Base-by-base conservation (phyloP, 495 filamentous ascomycete genomes). In the Amorphotheca resinae region DNA sequence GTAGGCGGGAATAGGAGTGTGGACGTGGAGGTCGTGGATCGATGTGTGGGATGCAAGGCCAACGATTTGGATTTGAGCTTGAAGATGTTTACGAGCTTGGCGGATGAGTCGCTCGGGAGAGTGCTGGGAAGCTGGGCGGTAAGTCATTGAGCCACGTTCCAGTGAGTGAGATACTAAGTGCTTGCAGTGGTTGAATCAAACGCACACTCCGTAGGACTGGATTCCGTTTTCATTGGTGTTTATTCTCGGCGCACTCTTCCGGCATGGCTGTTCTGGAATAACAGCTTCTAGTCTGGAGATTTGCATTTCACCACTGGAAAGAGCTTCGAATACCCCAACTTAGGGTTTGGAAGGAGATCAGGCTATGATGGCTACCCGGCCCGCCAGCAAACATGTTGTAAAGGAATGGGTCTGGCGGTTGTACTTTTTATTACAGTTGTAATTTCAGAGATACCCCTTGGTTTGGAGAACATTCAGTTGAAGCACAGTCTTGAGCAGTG, bases 1-100 rank as follows among this genome's bases (percentile, higher is more conserved):
- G 85, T 82, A 45, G 79, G 77, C 1, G 55, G 63, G 50, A 74
- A 66, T 50, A 62, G 88, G 3, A 50, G 46, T 42, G 55, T 58
- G 15, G 77, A 81, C 55, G 73, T 87, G 3, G 77, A 58, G 31
- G 76, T 93, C 0, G 81, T 86, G 11, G 85, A 91, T 64, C 63
- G 83, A 23, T 89, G 85, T 62, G 67, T 53, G 11, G 79, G 76
- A 0, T 88, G 85, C 54, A 46, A 60, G 30, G 61, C 69, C 11
- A 64, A 64, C 3, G 83, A 88, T 63, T 42, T 89, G 9, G 83
- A 88, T 64, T 66, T 84, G 15, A 78, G 70, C 9, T 58, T 67
- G 4, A 55, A 58, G 3, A 73, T 76, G 9, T 88, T 88, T 57
- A 59, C 67, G 20, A 51, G 65, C 42, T 47, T 88, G 38, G 82